Evolutionary conservation across 805 yeast species (phyloP), one percentile per base, ranked within the genome.

Genomic region (Sugiyamaella americana): DNA sequence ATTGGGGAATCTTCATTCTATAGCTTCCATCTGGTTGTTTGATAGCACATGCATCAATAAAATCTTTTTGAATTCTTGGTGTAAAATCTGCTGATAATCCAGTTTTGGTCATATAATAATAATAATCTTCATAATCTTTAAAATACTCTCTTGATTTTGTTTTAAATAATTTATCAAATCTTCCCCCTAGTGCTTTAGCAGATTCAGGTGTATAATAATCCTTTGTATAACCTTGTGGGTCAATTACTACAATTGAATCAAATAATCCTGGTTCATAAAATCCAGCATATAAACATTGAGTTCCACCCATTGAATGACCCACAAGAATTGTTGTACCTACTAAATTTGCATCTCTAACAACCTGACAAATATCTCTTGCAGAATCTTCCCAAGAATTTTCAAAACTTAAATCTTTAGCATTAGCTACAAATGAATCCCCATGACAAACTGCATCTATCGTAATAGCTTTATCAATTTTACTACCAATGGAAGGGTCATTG

Each of bases 251-350:
- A 8, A 75, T 66, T 6, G 77, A 67, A 47, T 78, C 78, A 54
- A 78, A 74, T 41, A 80, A 60, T 13, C 57, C 52, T 0, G 87
- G 85, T 46, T 72, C 75, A 36, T 72, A 62, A 16, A 67, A 64
- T 1, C 73, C 71, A 2, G 81, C 75, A 49, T 70, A 63, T 4
- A 81, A 48, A 0, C 74, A 71, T 39, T 66, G 72, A 52, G 67
- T 71, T 0, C 87, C 93, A 10, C 93, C 91, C 75, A 80, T 73
- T 0, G 89, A 82, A 59, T 84, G 93, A 2, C 91, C 93, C 17
- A 84, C 58, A 2, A 69, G 58, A 3, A 84, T 69, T n/a, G 56
- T 48, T 3, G 64, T 58, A 48, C 67, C 73, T 19, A 71, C 60
- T 26, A 70, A 67, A n/a, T 58, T 56, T 8, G 59, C 47, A 10